phyloP scores from a whole-genome alignment of 2,329 filamentous ascomycete species.

The Calonectria multiphialidica region DNA sequence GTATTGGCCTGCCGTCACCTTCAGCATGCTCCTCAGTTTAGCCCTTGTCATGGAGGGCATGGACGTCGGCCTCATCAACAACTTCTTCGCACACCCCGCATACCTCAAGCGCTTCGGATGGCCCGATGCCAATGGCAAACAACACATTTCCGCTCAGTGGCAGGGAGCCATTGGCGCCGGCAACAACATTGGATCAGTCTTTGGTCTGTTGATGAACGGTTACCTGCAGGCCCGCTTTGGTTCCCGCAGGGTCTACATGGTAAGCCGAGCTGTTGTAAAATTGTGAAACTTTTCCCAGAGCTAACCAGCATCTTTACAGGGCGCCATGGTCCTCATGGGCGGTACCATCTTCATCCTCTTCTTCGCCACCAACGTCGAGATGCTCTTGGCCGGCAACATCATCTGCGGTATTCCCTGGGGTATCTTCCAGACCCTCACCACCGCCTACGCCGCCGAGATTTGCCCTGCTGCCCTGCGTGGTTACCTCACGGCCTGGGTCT shows the following conservation, averaged over 20 bases:
- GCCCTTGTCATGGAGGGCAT: slow-evolving; percentile 56
- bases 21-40: slow-evolving; percentile 46
- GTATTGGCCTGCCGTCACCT: slow-evolving; percentile 46
- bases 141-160: slow-evolving; percentile 58
- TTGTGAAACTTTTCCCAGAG: not conserved
- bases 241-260: slow-evolving; percentile 60
- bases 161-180: slow-evolving; percentile 63
- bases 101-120: slow-evolving; percentile 57
- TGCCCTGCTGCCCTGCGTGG: slow-evolving; percentile 57
- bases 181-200: slow-evolving; percentile 59
- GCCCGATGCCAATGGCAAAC: slow-evolving; percentile 46
- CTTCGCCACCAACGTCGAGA: slow-evolving; percentile 54
- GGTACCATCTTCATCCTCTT: slow-evolving; percentile 62
- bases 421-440: slow-evolving; percentile 59
- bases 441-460: slow-evolving; percentile 62
- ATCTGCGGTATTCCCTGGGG: slow-evolving; percentile 61
- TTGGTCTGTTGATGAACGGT: slow-evolving; percentile 63
- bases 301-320: slow-evolving; percentile 22
- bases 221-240: slow-evolving; percentile 60
- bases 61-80: slow-evolving; percentile 55
- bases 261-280: slow-evolving; percentile 47
- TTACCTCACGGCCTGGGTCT: slow-evolving; percentile 61
- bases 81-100: slow-evolving; percentile 57
- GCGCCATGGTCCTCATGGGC: slow-evolving; percentile 51
- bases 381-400: slow-evolving; percentile 58